phyloP scores from a whole-genome alignment of 2,329 filamentous ascomycete genomes.

The Pleoardoris graminearum region DNA sequence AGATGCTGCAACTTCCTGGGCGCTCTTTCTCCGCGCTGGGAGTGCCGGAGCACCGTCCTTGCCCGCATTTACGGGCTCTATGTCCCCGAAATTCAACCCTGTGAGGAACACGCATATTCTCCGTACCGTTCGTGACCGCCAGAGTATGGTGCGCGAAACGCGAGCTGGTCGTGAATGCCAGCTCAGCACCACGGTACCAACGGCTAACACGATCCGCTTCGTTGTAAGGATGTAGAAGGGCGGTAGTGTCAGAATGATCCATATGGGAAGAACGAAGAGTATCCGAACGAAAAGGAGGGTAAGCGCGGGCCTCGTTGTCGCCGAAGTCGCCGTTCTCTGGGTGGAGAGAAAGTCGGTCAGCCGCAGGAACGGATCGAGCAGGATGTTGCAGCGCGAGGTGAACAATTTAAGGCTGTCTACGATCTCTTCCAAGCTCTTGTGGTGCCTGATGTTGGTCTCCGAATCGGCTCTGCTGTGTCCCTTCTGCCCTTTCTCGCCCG shows the following conservation, averaged over 20 bases:
- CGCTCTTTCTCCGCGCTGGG: constrained; percentile 50
- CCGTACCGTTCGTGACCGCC: constrained; percentile 80
- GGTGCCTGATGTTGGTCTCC: constrained; percentile 72
- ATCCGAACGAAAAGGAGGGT: constrained; percentile 89
- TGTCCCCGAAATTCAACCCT: constrained; percentile 71
- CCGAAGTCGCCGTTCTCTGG: constrained; percentile 85
- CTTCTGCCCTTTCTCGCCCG: constrained; percentile 62
- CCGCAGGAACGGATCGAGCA: constrained; percentile 84
- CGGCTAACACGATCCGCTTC: constrained; percentile 76
- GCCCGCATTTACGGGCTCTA: constrained; percentile 29
- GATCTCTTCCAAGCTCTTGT: constrained; percentile 96
- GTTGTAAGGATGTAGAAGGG: constrained; percentile 86
- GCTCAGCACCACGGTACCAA: constrained; percentile 84
- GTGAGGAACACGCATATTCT: constrained; percentile 72
- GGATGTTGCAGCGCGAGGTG: constrained; percentile 86
- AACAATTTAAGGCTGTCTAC: constrained; percentile 90
- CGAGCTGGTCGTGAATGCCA: constrained; percentile 90
- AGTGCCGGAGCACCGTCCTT: constrained; percentile 42
- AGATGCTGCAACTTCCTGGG: constrained; percentile 53
- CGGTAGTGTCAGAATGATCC: constrained; percentile 80
- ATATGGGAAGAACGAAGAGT: constrained; percentile 82
- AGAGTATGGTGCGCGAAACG: constrained; percentile 83
- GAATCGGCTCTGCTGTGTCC: constrained; percentile 55
- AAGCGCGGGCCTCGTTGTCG: constrained; percentile 85
- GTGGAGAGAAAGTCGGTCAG: constrained; percentile 93